Percentiles rank a stretch among this genome's conserved stretches.
Conservation (phyloP, 805 yeast genomes). For the Ogataea sp. region DNA sequence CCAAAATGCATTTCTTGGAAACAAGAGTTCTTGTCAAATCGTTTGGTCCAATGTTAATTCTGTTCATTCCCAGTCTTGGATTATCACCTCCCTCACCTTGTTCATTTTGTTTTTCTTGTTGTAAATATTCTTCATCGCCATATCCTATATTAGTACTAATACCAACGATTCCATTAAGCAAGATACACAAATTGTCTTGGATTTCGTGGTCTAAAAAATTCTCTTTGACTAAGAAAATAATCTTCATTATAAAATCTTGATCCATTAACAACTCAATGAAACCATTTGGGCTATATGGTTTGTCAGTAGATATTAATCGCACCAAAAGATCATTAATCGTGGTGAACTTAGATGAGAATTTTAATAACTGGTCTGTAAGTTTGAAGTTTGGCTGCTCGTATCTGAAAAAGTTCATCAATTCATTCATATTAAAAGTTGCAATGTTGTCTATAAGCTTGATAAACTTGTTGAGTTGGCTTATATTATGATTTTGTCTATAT, state of each 20-base stretch:
- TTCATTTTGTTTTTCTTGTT: slow-evolving; percentile 6
- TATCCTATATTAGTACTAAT: slow-evolving; percentile 30
- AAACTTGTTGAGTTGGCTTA: slow-evolving; percentile 34
- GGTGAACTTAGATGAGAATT: slow-evolving; percentile 73
- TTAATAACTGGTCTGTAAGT: slow-evolving; percentile 67
- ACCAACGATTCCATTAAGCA: slow-evolving; percentile 80
- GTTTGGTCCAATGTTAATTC: slow-evolving; percentile 92
- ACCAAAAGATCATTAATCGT: slow-evolving; percentile 84
- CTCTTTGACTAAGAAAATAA: slow-evolving; percentile 54
- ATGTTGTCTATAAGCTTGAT: slow-evolving; percentile 82
- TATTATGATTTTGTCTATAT: slow-evolving; percentile 17
- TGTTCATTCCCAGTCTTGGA: slow-evolving; percentile 30
- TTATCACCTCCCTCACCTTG: slow-evolving; percentile 48
- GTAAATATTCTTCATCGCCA: slow-evolving; percentile 17
- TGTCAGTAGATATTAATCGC: slow-evolving; percentile 85
- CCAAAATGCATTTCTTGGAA: slow-evolving; percentile 54
- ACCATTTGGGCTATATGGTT: slow-evolving; percentile 81
- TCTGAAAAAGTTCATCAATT: slow-evolving; percentile 63
- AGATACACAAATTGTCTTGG: slow-evolving; percentile 48
- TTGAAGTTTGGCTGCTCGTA: slow-evolving; percentile 23
- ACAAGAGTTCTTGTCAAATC: slow-evolving; percentile 88
- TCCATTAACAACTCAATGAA: slow-evolving; percentile 64
- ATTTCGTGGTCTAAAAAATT: slow-evolving; percentile 23
- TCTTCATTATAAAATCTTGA: slow-evolving; percentile 62
- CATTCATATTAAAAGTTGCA: slow-evolving; percentile 73